phyloP scores from a whole-genome alignment of 1,284 basidiomycete species.

The Papiliotrema fonsecae region DNA sequence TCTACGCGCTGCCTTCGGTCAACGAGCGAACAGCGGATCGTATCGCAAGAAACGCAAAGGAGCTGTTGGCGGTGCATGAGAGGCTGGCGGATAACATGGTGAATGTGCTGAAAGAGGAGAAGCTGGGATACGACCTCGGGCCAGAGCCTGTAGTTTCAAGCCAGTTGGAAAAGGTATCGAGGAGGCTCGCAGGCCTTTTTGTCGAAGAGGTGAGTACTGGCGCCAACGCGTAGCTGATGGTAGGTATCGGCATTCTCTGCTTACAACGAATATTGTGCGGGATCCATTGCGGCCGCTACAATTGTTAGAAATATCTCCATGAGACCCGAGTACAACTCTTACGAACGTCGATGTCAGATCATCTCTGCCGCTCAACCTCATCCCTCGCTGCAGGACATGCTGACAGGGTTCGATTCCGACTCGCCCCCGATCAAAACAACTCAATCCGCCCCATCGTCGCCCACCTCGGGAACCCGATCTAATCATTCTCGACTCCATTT shows the following conservation, averaged over 20 bases:
- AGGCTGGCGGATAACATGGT: conserved; percentile 54
- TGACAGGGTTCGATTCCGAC: conserved; percentile 21
- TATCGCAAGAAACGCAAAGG: conserved; percentile 66
- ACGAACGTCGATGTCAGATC: conserved; percentile 65
- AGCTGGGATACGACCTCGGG: conserved; percentile 49
- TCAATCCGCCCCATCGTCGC: neutral
- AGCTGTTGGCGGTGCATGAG: conserved; percentile 70
- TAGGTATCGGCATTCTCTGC: conserved; percentile 68
- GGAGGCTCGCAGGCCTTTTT: conserved; percentile 60
- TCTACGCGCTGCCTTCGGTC: conserved; percentile 46
- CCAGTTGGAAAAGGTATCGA: conserved; percentile 53
- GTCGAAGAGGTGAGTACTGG: conserved; percentile 57
- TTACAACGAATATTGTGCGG: conserved; percentile 78
- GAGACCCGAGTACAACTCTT: conserved; percentile 67
- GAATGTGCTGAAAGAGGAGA: conserved; percentile 53
- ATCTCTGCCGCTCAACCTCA: conserved; percentile 50
- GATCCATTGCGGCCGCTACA: conserved; percentile 72
- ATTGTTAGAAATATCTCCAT: conserved; percentile 60
- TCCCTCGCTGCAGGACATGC: conserved; percentile 31
- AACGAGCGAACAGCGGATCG: conserved; percentile 36
- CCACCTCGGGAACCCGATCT: conserved; percentile 9
- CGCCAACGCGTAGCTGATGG: neutral
- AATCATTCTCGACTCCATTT: conserved; percentile 50
- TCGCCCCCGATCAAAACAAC: neutral
- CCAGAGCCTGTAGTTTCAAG: conserved; percentile 19